Percentiles rank a stretch among this genome's conserved stretches.
These are phyloP conservation scores for Saccharomyces mikatae DNA, from an alignment of 805 yeast species.

Conservation along the genomic window DNA sequence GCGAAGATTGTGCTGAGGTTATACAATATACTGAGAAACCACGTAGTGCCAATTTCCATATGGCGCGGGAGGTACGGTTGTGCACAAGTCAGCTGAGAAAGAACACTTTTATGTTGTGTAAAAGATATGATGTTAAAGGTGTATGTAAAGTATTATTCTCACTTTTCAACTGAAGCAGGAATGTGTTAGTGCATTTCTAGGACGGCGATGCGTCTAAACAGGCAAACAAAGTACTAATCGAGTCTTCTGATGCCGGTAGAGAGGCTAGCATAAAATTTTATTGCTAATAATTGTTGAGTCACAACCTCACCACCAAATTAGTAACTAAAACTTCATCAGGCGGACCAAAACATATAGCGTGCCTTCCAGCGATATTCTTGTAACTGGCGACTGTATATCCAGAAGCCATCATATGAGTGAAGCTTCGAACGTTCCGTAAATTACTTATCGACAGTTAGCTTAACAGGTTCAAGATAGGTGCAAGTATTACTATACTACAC, in stretches of 20 bases:
- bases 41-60: neutral
- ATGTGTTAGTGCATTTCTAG: neutral
- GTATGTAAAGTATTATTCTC: neutral
- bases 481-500: neutral
- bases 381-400: too few relatives aligned
- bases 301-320: too few relatives aligned
- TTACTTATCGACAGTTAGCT: neutral
- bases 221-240: neutral
- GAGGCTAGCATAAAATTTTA: too few relatives aligned
- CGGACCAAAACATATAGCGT: neutral
- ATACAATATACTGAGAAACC: too few relatives aligned
- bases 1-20: neutral
- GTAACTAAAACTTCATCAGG: neutral
- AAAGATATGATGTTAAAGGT: neutral
- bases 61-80: neutral
- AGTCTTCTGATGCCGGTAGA: too few relatives aligned
- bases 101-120: neutral
- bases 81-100: neutral
- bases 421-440: neutral
- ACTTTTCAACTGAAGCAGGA: neutral
- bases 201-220: neutral
- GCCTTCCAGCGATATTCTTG: neutral
- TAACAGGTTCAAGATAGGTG: neutral
- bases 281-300: too few relatives aligned
- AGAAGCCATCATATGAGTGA: neutral